Evolutionary conservation across 2,329 filamentous ascomycete species (phyloP), one percentile per base, ranked within the genome.

Genomic region (Aaosphaeria pasadenensis): DNA sequence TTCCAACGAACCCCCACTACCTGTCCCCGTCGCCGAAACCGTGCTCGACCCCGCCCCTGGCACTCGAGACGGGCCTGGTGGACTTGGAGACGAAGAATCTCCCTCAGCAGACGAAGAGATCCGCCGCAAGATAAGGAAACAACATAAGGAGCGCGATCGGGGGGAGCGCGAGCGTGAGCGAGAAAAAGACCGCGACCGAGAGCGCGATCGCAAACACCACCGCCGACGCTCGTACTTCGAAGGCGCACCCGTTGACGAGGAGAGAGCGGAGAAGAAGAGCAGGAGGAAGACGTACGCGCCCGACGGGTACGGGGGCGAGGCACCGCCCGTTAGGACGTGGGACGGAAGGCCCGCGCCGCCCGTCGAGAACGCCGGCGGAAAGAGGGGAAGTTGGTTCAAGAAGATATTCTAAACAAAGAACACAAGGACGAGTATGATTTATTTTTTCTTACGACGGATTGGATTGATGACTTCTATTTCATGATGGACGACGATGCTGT

Each of bases 381-480:
- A 73, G 62, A 65, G 71, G 48, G 66, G 65, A 7, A 74, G 73
- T 51, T 76, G 73, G 73, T 70, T 77, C 33, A 76, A 76, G 70
- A 76, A 76, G 67, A 71, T 56, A 63, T 36, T 63, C 7, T 45
- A 11, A 42, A 47, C 33, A 30, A 42, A 39, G 38, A 24, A 24
- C 17, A 24, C 17, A 3, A 24, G 17, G 43, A 40, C 38, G 29
- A 35, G 6, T 6, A 41, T 6, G 43, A 29, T 36, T 44, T 44
- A n/a, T 7, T 17, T 41, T 33, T 42, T 11, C n/a, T 33, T 4
- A 9, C 11, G 38, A 29, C 11, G 43, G 13, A 40, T 43, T 43
- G 31, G 30, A 32, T n/a, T 30, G 4, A 17, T 13, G 24, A 42
- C 42, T 39, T 39, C 5, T 29, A 9, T 47, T 41, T 41, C 24